Evolutionary conservation across 139 green algal genomes (phyloP).

Genomic region (Nannochloris sp.): DNA sequence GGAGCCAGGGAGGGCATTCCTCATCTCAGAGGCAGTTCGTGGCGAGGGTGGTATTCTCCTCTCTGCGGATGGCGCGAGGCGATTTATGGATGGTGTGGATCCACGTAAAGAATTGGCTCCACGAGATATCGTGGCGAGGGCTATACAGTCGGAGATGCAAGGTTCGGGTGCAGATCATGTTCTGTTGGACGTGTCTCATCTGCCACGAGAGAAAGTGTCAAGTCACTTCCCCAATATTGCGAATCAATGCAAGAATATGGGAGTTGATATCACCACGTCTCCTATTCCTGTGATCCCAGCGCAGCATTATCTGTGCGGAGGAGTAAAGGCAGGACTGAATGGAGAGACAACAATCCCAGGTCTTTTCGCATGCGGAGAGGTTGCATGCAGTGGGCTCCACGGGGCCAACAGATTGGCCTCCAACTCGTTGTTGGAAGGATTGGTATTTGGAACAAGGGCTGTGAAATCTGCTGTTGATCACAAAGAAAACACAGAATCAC

Average conservation of each 20-base stretch:
- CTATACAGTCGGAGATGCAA: slow-evolving; percentile 76
- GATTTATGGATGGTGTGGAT: slow-evolving; percentile 95
- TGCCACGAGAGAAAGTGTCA: slow-evolving; percentile 50
- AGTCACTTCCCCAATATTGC: slow-evolving; percentile 94
- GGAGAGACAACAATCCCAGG: slow-evolving; percentile 81
- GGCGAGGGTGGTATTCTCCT: slow-evolving; percentile 84
- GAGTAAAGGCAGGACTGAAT: slow-evolving; percentile 76
- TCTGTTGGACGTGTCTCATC: slow-evolving; percentile 87
- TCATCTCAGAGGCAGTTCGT: slow-evolving; percentile 94
- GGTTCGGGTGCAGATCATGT: slow-evolving; percentile 61
- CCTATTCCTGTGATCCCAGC: slow-evolving; percentile 91
- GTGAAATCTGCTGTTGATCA: slow-evolving; percentile 67
- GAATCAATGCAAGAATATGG: slow-evolving; percentile 48
- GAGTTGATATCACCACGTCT: slow-evolving; percentile 86
- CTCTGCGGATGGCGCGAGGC: slow-evolving; percentile 67
- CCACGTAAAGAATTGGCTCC: slow-evolving; percentile 84
- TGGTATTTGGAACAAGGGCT: slow-evolving; percentile 89
- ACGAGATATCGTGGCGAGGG: slow-evolving; percentile 86
- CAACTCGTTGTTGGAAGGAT: slow-evolving; percentile 93
- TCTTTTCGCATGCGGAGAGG: slow-evolving; percentile 90
- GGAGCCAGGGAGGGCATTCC: slow-evolving; percentile 47
- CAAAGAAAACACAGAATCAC: slow-evolving; percentile 25
- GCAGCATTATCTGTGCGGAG: slow-evolving; percentile 97
- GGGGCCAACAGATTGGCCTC: slow-evolving; percentile 92
- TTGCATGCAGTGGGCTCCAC: slow-evolving; percentile 87